Base-by-base conservation (phyloP, 2,329 filamentous ascomycete species). In the Bipolaris oryzae region DNA sequence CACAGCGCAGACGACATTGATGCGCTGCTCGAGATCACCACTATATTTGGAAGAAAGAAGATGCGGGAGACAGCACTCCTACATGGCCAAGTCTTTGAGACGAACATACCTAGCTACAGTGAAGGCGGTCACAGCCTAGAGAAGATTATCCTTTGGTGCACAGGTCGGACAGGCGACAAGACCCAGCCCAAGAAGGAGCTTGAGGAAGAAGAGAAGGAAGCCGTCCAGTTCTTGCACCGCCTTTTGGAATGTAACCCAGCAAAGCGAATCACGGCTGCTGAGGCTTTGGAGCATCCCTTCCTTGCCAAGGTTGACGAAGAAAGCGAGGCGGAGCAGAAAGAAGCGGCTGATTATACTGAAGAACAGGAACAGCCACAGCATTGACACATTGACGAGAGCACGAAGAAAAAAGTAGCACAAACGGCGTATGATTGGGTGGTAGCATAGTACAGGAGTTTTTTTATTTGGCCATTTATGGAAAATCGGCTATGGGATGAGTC, bases 1-100 rank as follows among this genome's bases (percentile, higher is more conserved):
- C 97, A 99, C 78, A 96, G 91, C 43, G 89, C 92, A n/a, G 95
- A 99, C 74, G 95, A 99, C 69, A 90, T 99, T 45, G 95, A 99
- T 72, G 95, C 95, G 49, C 89, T 97, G 84, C 94, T 99, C 65
- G 95, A 99, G 77, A 96, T 99, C 64, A 91, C 93, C 34, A 96
- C 92, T 56, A 96, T 99, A 58, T 97, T 98, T 74, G 95, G 95
- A 47, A 84, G 84, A 39, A 88, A 85, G 72, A 87, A 88, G 56
- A 98, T 99, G 94, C 90, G 89, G 71, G 81, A 85, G 33, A 90
- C 89, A 3, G 92, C 91, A 0, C 81, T 92, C 16, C 81, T 96
- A 48, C 95, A 99, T 71, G 95, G 95, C 1, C 91, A 93, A 69
- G 87, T 96, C 55, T 92, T 98, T 62, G 92, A 99, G 76, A 95